A percentile compares a stretch with the other conserved stretches of the same genome.
These are phyloP conservation scores for Aureobasidium sp. DNA, from an alignment of 2,329 filamentous ascomycete genomes.

Conservation along the genomic window DNA sequence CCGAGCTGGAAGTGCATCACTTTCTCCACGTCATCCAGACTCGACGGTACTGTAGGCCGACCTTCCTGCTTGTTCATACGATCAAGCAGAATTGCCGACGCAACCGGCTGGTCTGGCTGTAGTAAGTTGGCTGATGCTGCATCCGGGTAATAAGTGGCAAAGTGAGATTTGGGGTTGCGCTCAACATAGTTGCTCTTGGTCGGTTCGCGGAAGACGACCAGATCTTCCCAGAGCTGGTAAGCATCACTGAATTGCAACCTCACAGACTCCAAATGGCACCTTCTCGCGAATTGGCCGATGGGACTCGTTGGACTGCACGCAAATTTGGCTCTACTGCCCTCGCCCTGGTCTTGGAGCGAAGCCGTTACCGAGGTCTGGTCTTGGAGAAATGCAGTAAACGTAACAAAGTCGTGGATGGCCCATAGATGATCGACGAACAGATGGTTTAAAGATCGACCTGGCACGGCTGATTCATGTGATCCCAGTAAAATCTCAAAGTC, in stretches of 20 bases:
- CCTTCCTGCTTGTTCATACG: constrained; percentile 21
- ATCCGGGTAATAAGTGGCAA: neutral
- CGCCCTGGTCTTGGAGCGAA: constrained; percentile 39
- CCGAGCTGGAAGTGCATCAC: constrained; percentile 83
- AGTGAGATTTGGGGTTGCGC: constrained; percentile 39
- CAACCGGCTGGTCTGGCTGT: constrained; percentile 31
- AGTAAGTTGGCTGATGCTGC: constrained; percentile 24
- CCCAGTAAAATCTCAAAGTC: constrained; percentile 25
- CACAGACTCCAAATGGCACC: constrained; percentile 70
- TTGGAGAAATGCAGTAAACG: constrained; percentile 11
- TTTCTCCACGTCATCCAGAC: constrained; percentile 71
- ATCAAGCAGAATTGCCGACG: constrained; percentile 15
- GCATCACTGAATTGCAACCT: constrained; percentile 73
- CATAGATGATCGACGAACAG: constrained; percentile 74
- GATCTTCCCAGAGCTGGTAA: constrained; percentile 71
- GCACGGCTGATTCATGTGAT: constrained; percentile 46
- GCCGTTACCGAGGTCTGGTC: constrained; percentile 11
- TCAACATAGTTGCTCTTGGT: constrained; percentile 57
- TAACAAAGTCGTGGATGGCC: constrained; percentile 49
- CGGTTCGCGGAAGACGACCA: constrained; percentile 72
- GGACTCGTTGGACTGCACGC: constrained; percentile 64
- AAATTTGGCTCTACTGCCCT: constrained; percentile 45
- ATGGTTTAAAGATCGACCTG: constrained; percentile 82
- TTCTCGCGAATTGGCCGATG: constrained; percentile 71
- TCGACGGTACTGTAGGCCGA: constrained; percentile 41